Conservation (phyloP, 805 yeast genomes). For the Candida yuanshanica region DNA sequence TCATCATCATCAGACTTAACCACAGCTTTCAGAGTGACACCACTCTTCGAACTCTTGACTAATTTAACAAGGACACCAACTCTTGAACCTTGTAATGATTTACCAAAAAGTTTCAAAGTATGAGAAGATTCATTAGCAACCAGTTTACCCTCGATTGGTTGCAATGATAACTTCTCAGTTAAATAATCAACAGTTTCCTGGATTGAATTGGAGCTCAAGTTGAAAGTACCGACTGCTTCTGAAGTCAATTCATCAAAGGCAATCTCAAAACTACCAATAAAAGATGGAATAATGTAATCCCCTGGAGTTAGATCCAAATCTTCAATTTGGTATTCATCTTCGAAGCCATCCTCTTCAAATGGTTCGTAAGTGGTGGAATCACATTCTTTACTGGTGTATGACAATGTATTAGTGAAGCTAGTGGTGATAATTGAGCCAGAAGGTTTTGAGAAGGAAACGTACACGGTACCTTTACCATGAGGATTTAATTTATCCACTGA, state of each 20-base stretch:
- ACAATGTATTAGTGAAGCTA: slow-evolving; percentile 59
- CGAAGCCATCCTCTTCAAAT: slow-evolving; percentile 71
- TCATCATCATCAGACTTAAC: slow-evolving; percentile 39
- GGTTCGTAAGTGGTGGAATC: slow-evolving; percentile 66
- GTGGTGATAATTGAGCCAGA: slow-evolving; percentile 36
- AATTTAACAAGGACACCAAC: slow-evolving; percentile 38
- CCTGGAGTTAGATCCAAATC: slow-evolving; percentile 70
- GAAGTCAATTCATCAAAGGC: slow-evolving; percentile 66
- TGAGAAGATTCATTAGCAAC: slow-evolving; percentile 51
- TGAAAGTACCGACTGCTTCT: slow-evolving; percentile 63
- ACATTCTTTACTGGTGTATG: slow-evolving; percentile 74
- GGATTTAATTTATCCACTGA: slow-evolving; percentile 73
- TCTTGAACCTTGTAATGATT: slow-evolving; percentile 44
- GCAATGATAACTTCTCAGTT: slow-evolving; percentile 48
- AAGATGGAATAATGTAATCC: slow-evolving; percentile 75
- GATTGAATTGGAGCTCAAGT: slow-evolving; percentile 43
- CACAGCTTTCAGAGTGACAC: slow-evolving; percentile 39
- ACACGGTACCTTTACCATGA: slow-evolving; percentile 64
- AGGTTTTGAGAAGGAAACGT: slow-evolving; percentile 71
- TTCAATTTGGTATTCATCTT: slow-evolving; percentile 90
- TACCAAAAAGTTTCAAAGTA: slow-evolving; percentile 76
- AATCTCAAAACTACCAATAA: slow-evolving; percentile 67
- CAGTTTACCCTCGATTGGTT: slow-evolving; percentile 66
- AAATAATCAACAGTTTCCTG: slow-evolving; percentile 56
- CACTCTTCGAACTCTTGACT: slow-evolving; percentile 35